These are phyloP conservation scores for Scheffersomyces amazonensis DNA, from an alignment of 805 yeast genomes.

Conservation along the genomic window DNA sequence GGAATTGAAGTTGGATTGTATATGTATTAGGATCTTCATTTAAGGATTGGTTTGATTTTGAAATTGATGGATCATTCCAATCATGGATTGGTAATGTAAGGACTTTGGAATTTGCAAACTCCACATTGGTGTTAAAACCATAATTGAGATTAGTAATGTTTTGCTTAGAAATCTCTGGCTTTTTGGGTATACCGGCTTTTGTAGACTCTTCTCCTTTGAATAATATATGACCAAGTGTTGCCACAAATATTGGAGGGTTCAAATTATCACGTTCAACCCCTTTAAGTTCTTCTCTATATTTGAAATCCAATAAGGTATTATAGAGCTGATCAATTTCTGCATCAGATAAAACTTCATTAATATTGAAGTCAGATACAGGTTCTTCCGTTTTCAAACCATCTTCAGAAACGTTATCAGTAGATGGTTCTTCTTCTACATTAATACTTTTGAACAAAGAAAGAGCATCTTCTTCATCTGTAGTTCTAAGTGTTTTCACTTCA, in stretches of 20 bases:
- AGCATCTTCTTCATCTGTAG: not conserved
- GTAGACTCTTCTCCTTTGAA: conserved; percentile 14
- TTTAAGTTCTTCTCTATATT: conserved; percentile 15
- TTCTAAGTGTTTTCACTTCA: not conserved
- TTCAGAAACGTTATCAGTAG: not conserved
- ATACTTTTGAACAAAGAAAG: not conserved
- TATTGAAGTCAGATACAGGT: not conserved
- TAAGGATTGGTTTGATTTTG: conserved; percentile 19
- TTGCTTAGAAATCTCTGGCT: conserved; percentile 4
- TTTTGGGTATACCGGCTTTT: conserved; percentile 6
- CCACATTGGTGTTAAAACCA: conserved; percentile 33
- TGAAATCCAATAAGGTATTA: conserved; percentile 20
- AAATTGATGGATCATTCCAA: conserved; percentile 8
- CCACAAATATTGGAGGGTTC: conserved; percentile 28
- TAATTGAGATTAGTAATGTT: conserved; percentile 4
- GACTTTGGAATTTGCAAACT: conserved; percentile 28
- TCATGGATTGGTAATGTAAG: conserved; percentile 26
- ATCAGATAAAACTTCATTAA: conserved; percentile 3
- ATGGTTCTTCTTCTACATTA: not conserved
- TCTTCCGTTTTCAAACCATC: not conserved
- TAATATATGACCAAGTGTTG: conserved; percentile 39
- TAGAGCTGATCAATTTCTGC: conserved; percentile 20
- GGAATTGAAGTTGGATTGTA: conserved; percentile 42
- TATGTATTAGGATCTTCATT: conserved; percentile 31
- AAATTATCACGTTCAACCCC: conserved; percentile 17